A percentile compares a stretch with the other conserved stretches of the same genome.
Conservation (phyloP, 1,139 yeast species). For the Yamadazyma oceani region DNA sequence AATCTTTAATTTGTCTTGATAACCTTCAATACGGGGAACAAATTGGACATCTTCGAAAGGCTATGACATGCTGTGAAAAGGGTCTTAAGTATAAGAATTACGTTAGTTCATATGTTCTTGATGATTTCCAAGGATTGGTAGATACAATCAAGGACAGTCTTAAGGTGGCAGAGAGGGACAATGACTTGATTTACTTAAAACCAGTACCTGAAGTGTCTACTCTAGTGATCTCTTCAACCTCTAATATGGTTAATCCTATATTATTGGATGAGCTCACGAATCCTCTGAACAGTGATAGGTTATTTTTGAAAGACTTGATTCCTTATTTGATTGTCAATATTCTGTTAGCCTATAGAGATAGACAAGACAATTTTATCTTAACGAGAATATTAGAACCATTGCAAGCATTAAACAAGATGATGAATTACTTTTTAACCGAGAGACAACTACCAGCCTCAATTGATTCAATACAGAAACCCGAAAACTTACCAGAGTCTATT, state of each 20-base stretch:
- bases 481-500: constrained; percentile 59
- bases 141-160: constrained; percentile 46
- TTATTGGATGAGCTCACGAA: constrained; percentile 31
- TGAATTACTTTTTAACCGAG: constrained; percentile 45
- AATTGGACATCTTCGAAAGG: constrained; percentile 53
- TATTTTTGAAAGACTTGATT: constrained; percentile 55
- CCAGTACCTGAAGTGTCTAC: constrained; percentile 52
- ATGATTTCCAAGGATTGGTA: constrained; percentile 49
- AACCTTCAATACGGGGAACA: constrained; percentile 66
- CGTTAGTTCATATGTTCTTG: constrained; percentile 42
- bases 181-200: constrained; percentile 74
- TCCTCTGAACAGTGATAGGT: constrained; percentile 18
- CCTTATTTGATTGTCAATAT: constrained; percentile 70
- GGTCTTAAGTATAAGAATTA: constrained; percentile 45
- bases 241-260: constrained; percentile 56
- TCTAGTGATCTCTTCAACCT: constrained; percentile 36
- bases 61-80: constrained; percentile 28
- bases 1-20: constrained; percentile 50
- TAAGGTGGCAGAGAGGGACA: constrained; percentile 69
- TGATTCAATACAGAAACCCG: constrained; percentile 64
- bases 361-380: constrained; percentile 58
- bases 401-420: constrained; percentile 46
- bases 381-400: constrained; percentile 54
- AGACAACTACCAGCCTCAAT: constrained; percentile 60
- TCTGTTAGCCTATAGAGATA: constrained; percentile 66